Percentiles rank a stretch among this genome's conserved stretches.
phyloP scores from a whole-genome alignment of 2,329 filamentous ascomycete species.

The Penicillium aurantiogriseum region DNA sequence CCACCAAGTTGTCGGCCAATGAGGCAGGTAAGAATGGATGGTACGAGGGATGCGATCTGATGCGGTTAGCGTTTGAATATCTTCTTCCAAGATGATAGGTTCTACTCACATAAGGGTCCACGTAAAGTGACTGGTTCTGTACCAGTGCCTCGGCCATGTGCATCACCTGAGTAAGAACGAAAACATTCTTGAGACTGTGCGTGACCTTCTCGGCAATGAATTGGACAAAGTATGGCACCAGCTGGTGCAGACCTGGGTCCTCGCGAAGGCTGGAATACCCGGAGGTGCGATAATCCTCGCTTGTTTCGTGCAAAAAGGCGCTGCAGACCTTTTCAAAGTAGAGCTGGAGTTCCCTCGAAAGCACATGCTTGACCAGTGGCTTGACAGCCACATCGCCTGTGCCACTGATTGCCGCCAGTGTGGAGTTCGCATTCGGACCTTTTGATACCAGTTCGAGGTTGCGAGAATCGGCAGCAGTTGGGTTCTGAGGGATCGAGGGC shows the following conservation, averaged over 20 bases:
- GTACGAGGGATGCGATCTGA: slow-evolving; percentile 66
- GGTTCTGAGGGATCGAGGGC: slow-evolving; percentile 94
- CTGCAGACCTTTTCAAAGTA: slow-evolving; percentile 95
- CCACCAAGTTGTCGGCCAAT: slow-evolving; percentile 77
- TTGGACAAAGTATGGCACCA: slow-evolving; percentile 94
- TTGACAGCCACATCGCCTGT: slow-evolving; percentile 81
- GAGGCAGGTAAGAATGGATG: slow-evolving; percentile 86
- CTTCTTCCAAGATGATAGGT: neutral
- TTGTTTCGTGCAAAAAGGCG: slow-evolving; percentile 82
- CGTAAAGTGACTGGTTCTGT: slow-evolving; percentile 75
- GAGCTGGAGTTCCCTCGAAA: slow-evolving; percentile 92
- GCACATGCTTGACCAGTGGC: slow-evolving; percentile 89
- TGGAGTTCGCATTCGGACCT: slow-evolving; percentile 81
- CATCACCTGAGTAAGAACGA: slow-evolving; percentile 89
- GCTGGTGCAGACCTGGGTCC: slow-evolving; percentile 90
- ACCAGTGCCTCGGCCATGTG: slow-evolving; percentile 81
- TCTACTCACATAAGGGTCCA: slow-evolving; percentile 60
- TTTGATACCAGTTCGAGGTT: slow-evolving; percentile 85
- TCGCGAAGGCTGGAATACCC: slow-evolving; percentile 81
- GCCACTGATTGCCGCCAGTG: slow-evolving; percentile 77
- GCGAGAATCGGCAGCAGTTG: slow-evolving; percentile 77
- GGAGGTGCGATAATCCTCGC: slow-evolving; percentile 81
- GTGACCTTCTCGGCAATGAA: slow-evolving; percentile 96
- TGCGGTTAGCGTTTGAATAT: slow-evolving; percentile 19
- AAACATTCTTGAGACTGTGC: slow-evolving; percentile 85